Base-by-base conservation (phyloP, 768 basidiomycete species). In the Boletus rubescentipes region DNA sequence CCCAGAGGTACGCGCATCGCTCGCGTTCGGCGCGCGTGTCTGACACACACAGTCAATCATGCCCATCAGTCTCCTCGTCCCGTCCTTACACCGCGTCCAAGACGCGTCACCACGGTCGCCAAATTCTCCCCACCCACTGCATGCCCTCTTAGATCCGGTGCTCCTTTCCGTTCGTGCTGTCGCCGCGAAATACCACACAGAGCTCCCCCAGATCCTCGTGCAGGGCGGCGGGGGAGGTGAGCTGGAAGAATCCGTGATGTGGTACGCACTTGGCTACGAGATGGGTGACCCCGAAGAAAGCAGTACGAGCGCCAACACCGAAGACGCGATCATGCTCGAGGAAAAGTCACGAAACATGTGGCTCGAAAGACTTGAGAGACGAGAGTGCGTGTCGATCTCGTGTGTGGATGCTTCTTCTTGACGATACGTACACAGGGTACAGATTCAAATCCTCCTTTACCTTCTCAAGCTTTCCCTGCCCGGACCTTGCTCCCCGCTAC, bases 401-500 rank as follows among this genome's bases (percentile, higher is more conserved):
- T 30, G 18, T 20, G 36, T 46, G 23, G 31, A 23, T n/a, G 38
- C 12, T 5, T 41, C 30, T 41, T 4, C 36, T 44, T 66, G 53
- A 63, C 48, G 29, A 46, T 37, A 29, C 11, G 23, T 16, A 21
- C n/a, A 8, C 58, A 92, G 90, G 69, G 80, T 85, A 9, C 83
- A 84, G 67, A 80, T 92, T 20, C 90, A 92, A 66, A 85, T 91
- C 43, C 73, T 91, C 2, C 73, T 93, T 1, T 81, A 89, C 59
- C 67, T 86, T 55, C 74, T 86, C 35, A 82, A 85, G 47, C 72
- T 91, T 3, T 83, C 84, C 10, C 73, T 90, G 9, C 82, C 85
- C 10, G 79, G 80, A 1, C 72, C 72, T 11, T 63, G 61, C 49
- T 35, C 62, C 7, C 62, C 64, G 4, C 71, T 75, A 0, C 67